A percentile compares a stretch with the other conserved stretches of the same genome.
phyloP scores from a whole-genome alignment of 352 stramenopile genomes.

The Phytopythium oedochilum region DNA sequence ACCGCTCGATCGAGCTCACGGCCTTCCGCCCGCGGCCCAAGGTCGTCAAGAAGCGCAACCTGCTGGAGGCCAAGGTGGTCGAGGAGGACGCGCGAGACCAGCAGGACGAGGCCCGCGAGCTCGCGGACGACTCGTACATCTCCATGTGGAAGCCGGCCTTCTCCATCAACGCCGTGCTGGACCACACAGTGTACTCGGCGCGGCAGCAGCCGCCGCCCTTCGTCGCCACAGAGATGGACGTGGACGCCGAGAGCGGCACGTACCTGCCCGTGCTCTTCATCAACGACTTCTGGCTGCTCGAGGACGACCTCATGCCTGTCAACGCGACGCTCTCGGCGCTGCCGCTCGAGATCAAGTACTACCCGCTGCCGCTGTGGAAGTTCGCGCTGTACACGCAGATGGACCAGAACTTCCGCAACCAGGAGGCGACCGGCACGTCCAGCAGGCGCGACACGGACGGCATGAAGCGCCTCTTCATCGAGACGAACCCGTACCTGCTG shows the following conservation, averaged over 20 bases:
- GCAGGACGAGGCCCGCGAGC: constrained; percentile 8
- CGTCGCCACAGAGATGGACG: constrained; percentile 46
- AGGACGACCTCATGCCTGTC: constrained; percentile 82
- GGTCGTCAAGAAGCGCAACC: constrained; percentile 72
- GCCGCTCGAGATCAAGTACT: constrained; percentile 85
- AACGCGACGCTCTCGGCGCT: constrained; percentile 85
- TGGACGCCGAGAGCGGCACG: constrained; percentile 46
- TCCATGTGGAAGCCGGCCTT: constrained; percentile 81
- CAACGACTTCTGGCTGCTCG: constrained; percentile 94
- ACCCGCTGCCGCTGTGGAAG: constrained; percentile 85
- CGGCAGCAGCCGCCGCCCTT: constrained; percentile 59
- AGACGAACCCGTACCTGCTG: constrained; percentile 97
- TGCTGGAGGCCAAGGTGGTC: constrained; percentile 33
- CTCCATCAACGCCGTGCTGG: constrained; percentile 64
- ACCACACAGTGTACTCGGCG: constrained; percentile 64
- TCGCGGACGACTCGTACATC: constrained; percentile 38
- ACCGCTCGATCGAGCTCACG: constrained; percentile 58
- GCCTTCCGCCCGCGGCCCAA: constrained; percentile 74
- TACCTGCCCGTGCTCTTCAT: constrained; percentile 90
- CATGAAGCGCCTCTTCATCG: constrained; percentile 95
- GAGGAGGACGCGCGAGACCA: constrained; percentile 9
- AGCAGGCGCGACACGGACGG: constrained; percentile 88
- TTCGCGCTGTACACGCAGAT: constrained; percentile 93
- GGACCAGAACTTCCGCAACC: constrained; percentile 89
- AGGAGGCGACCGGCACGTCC: constrained; percentile 90